Evolutionary conservation across 176 grass and related monocot species (phyloP), one percentile per base, ranked within the genome.

Genomic region (Triticum urartu): DNA sequence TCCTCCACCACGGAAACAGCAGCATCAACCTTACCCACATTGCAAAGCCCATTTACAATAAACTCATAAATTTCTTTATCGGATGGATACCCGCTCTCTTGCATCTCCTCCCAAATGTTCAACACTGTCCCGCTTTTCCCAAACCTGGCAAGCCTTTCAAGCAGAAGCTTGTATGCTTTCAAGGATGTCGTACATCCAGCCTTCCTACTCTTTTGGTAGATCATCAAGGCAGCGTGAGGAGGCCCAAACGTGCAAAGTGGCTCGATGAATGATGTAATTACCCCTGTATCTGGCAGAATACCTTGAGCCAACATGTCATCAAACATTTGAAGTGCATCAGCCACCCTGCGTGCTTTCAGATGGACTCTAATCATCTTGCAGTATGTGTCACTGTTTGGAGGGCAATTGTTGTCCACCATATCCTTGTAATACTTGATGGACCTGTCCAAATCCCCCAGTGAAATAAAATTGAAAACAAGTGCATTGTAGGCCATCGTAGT

Each of bases 1-100:
- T 95, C 93, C 68, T 95, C 91, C 43, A 89, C 89, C 75, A 98
- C 93, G 21, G 80, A 87, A 22, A 95, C 93, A 78, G 91, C 95
- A 89, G 76, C 91, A 77, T 98, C 91, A n/a, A 95, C 86, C 83
- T 98, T 93, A 26, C 95, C 95, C 30, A 90, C 81, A 86, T 95
- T 98, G 73, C 93, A 95, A 67, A 98, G 93, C 33, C 93, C 91
- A 90, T 98, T 90, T 67, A 95, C 86, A 75, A 98, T 95, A 83
- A 91, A 98, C 58, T 94, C 88, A 2, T 98, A 98, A 82, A 90
- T 85, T 70, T 98, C 91, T 66, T 86, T 93, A 75, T 98, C 91
- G 18, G 93, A 89, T 75, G 79, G 68, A 86, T 86, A 77, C 39
- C 95, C 93, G 14, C 78, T 87, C 39, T 86, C 80, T 78, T 95